Evolutionary conservation across 2,329 filamentous ascomycete species (phyloP), one percentile per base, ranked within the genome.

Genomic region (Ceratocystis alfenasii): DNA sequence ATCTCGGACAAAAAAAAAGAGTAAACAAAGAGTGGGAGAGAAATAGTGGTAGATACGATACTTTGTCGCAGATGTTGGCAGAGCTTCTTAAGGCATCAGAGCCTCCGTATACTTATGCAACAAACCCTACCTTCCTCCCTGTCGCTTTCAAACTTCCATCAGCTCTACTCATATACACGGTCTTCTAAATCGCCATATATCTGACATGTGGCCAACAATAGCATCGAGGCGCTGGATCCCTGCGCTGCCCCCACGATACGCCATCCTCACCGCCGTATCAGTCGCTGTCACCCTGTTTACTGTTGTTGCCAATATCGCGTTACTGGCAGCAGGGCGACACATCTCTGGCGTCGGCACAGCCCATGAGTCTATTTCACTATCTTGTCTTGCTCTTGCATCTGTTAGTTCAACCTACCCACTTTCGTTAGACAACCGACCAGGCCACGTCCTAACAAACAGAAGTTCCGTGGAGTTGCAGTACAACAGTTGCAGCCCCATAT

Each of bases 401-500:
- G 60, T 62, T 8, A 46, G 60, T 62, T 12, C 25, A 17, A 12
- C 59, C 28, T 15, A 17, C 46, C n/a, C 10, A 22, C 17, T 8
- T 36, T 41, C 57, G 33, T 36, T 12, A 36, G 33, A 36, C 33
- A 17, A n/a, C 3, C 30, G 3, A 4, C 41, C 5, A n/a, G n/a
- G 33, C 36, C n/a, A 48, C 1, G 12, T 28, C 8, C 33, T 44
- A 45, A 28, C 10, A 10, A 28, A 8, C 22, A 62, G 15, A n/a
- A 62, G 60, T 62, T 62, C 41, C 60, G 60, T 7, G 60, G 60
- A 25, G 22, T 62, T 22, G 60, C 28, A 28, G 22, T 62, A 25
- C 20, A 62, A 7, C 30, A 62, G 48, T 25, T 20, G 4, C 41
- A 41, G 3, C 22, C 60, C 5, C 60, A 46, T 20, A 22, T 28